A percentile compares a stretch with the other conserved stretches of the same genome.
Conservation (phyloP, 1,284 basidiomycete genomes). For the Rhodotorula sp. region DNA sequence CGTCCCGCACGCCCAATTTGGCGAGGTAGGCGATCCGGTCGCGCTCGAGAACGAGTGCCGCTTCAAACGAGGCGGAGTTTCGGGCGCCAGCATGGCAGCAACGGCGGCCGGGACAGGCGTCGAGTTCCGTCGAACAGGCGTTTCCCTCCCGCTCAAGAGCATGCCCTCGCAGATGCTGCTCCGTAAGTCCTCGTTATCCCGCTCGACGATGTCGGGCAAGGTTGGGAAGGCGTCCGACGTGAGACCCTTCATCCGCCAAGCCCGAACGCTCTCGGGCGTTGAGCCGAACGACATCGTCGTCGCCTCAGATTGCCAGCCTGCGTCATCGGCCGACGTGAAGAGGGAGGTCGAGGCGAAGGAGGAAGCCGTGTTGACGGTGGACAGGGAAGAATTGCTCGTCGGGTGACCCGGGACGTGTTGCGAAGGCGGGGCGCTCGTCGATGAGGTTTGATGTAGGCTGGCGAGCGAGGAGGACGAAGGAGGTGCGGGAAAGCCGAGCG, state of each 20-base stretch:
- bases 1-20: no score
- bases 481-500: slow-evolving; percentile 11
- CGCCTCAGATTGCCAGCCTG: slow-evolving; percentile 33
- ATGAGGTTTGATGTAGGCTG: slow-evolving; percentile 6
- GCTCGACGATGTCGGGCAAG: slow-evolving; percentile 20
- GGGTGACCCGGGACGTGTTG: background rate
- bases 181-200: slow-evolving; percentile 21
- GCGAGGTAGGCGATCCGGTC: background rate
- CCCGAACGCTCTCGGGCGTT: slow-evolving; percentile 30
- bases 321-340: slow-evolving; percentile 33
- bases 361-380: slow-evolving; percentile 32
- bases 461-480: background rate
- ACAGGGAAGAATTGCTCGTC: slow-evolving; percentile 25
- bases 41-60: slow-evolving; percentile 3
- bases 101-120: slow-evolving; percentile 26
- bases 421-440: background rate
- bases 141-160: background rate
- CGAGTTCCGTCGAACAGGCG: slow-evolving; percentile 27
- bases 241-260: slow-evolving; percentile 31
- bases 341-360: slow-evolving; percentile 37
- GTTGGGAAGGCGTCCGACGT: background rate
- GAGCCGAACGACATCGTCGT: slow-evolving; percentile 27
- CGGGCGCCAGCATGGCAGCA: slow-evolving; percentile 29
- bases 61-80: slow-evolving; percentile 35
- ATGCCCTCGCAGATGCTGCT: slow-evolving; percentile 11